Evolutionary conservation across 202 grass and related monocot species (phyloP), one percentile per base, ranked within the genome.

Genomic region (Alloteropsis angusta): DNA sequence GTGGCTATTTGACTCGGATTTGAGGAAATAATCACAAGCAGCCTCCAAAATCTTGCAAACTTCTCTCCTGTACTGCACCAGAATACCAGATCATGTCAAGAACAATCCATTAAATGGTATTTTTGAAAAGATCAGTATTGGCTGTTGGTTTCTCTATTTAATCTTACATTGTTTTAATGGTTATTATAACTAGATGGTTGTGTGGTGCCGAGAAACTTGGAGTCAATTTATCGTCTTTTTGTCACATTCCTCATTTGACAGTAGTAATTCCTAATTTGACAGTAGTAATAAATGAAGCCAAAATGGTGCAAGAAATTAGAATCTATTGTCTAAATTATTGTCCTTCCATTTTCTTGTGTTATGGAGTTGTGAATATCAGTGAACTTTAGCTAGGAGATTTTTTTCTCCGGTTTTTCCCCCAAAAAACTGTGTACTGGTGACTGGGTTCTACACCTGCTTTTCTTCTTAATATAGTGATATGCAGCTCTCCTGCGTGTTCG

Each of bases 41-140:
- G 84, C 87, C 60, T 84, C 76, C 81, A 98, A 84, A 68, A 98
- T 94, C 67, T 92, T 83, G 59, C 82, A 69, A 74, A 98, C 92
- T 83, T 91, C 95, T 85, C 72, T 90, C 81, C 85, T 94, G 61
- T 95, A 92, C 95, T 98, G 80, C 86, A 90, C 39, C 58, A 84
- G 46, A 47, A 61, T 68, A 37, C 56, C 44, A 76, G 71, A 35
- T 38, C 68, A 75, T 78, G 36, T 74, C 62, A 83, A 71, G 19
- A 50, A 84, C 42, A 75, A 74, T 62, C 62, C 6, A 73, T 77
- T n/a, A 71, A 61, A 65, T 49, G 32, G 38, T 76, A 7, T 55
- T 83, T 83, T n/a, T 68, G 28, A 23, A 32, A 68, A 88, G 14
- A 71, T 65, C 36, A 81, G 63, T 1, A 30, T 30, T 30, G 28